Evolutionary conservation across 305 asterid species (phyloP), one percentile per base, ranked within the genome.

Genomic region (Fraxinus dipetala): DNA sequence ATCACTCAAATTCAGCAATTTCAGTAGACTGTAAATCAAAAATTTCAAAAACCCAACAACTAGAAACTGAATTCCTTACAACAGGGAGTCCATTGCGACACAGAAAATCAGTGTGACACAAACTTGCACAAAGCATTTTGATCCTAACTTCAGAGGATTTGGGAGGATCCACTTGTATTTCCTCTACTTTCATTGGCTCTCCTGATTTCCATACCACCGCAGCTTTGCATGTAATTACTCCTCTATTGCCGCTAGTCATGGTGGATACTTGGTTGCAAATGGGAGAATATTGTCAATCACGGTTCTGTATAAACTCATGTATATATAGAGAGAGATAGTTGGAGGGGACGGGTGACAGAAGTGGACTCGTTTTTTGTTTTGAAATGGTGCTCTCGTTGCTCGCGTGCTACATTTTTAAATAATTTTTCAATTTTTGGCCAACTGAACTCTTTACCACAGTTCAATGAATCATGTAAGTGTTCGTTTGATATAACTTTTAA

Each of bases 111-210:
- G 96, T 90, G 78, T 91, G 93, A 83, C 94, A 92, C 78, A 92
- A 83, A 73, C 96, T 92, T 3, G 94, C 93, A 83, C 85, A 90
- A 4, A 89, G 82, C 96, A 92, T 92, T 56, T 90, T 92, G 61
- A 92, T 86, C 79, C 94, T 85, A 67, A 90, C 79, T 86, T 92
- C 96, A 10, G 79, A 63, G 1, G 89, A 77, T 51, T 88, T 89
- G 4, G 94, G 96, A 36, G 94, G 94, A 54, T 86, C 89, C 18
- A 92, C 94, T 81, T 85, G 72, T 75, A 92, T 90, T 75, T 89
- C 91, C 30, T 90, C 93, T 79, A 90, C 85, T 56, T 83, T 76
- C 78, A 89, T 40, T 0, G 90, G 81, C 84, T 87, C 91, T n/a
- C 90, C 92, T 0, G 88, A 75, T 74, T 90, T 92, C 85, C 93